Conservation (phyloP, 139 green algal species). For the Chlorella sp. region DNA sequence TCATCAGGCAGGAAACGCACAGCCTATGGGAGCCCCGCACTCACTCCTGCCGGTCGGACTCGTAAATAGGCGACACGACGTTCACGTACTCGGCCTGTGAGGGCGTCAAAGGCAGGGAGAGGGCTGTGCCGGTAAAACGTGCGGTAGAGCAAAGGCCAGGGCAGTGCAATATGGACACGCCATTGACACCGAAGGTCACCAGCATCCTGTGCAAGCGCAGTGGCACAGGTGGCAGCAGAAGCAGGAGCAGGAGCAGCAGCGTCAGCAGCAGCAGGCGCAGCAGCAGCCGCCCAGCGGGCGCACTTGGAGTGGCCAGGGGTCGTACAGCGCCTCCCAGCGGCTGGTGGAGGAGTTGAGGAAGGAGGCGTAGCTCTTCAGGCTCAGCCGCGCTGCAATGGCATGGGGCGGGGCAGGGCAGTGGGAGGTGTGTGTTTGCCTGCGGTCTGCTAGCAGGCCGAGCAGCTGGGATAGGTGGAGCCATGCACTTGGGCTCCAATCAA, state of each 20-base stretch:
- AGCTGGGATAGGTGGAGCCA: too few species aligned
- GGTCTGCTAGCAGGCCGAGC: neutral
- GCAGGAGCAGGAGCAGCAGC: too few species aligned
- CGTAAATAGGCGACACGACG: conserved; percentile 56
- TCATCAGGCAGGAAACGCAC: too few species aligned
- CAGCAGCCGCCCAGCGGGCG: neutral
- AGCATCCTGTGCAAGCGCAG: too few species aligned
- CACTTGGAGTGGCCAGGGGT: conserved; percentile 64
- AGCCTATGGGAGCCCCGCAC: too few species aligned
- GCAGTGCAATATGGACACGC: too few species aligned
- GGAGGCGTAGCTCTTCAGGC: conserved; percentile 50
- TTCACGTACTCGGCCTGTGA: conserved; percentile 52
- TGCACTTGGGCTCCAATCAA: too few species aligned
- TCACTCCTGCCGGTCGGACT: conserved; percentile 56
- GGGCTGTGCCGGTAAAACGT: too few species aligned
- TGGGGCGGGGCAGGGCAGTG: neutral
- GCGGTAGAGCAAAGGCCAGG: too few species aligned
- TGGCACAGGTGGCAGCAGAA: too few species aligned
- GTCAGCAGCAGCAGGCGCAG: neutral
- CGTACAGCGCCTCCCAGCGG: conserved; percentile 77
- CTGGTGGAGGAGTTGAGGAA: conserved; percentile 82
- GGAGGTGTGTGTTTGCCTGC: neutral
- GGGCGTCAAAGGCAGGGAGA: too few species aligned
- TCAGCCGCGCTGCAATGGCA: conserved; percentile 25
- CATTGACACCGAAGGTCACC: too few species aligned